phyloP scores from a whole-genome alignment of 164 flowering plant species.

The Macadamia tetraphylla region DNA sequence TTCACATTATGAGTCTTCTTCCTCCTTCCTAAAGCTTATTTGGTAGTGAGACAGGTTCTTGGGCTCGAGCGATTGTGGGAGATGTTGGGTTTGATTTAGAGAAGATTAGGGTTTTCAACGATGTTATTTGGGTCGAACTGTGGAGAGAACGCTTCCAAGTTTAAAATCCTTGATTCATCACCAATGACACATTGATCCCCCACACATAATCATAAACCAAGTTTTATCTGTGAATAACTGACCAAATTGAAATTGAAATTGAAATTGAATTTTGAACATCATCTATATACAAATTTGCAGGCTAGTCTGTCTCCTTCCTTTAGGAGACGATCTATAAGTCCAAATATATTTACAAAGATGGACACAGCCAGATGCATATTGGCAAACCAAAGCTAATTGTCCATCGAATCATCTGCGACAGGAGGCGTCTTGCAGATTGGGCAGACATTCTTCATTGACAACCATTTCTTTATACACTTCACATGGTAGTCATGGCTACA shows the following conservation, averaged over 20 bases:
- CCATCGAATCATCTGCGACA: constrained; percentile 24
- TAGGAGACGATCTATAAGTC: background rate
- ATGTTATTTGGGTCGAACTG: too few species aligned
- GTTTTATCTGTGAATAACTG: background rate
- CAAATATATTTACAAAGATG: background rate
- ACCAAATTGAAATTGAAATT: background rate
- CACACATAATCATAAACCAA: too few species aligned
- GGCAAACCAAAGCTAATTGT: background rate
- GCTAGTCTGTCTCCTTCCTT: background rate
- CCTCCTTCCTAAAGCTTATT: too few species aligned
- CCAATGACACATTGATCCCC: too few species aligned
- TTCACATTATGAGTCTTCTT: too few species aligned
- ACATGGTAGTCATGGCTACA: constrained; percentile 59
- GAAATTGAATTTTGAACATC: background rate
- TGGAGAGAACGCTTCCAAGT: too few species aligned
- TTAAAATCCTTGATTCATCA: too few species aligned
- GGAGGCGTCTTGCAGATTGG: constrained; percentile 66
- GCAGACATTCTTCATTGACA: constrained; percentile 57
- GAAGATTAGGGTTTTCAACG: too few species aligned
- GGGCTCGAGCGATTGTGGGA: too few species aligned
- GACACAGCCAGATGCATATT: background rate
- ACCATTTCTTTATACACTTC: constrained; percentile 55
- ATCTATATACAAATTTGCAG: background rate
- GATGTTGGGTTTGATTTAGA: too few species aligned
- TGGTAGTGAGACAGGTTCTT: too few species aligned